Evolutionary conservation across 163 green algal genomes (phyloP).

Genomic region (Coccomyxa subellipsoidea): DNA sequence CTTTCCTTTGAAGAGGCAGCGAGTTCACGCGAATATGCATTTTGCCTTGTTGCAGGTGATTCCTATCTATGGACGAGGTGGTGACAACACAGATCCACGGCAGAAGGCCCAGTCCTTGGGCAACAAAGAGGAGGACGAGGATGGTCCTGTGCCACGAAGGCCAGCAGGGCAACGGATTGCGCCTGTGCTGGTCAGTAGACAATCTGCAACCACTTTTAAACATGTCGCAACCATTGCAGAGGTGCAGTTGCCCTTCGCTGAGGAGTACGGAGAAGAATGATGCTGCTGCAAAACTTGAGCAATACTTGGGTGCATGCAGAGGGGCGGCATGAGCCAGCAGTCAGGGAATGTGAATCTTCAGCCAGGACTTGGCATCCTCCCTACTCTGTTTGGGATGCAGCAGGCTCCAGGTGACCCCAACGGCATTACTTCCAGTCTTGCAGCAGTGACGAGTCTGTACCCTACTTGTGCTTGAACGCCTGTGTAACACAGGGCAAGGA

Average conservation of each 20-base stretch:
- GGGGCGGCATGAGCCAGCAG: constrained; percentile 9
- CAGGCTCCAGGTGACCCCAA: constrained; percentile 37
- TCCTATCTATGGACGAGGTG: constrained; percentile 82
- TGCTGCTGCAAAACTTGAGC: too few relatives aligned
- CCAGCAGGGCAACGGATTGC: constrained; percentile 63
- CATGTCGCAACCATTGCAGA: too few relatives aligned
- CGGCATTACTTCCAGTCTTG: too few relatives aligned
- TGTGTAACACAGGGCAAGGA: constrained; percentile 13
- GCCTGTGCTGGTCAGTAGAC: constrained; percentile 44
- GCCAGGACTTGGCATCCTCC: constrained; percentile 65
- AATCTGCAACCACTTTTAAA: too few relatives aligned
- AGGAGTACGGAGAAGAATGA: too few relatives aligned
- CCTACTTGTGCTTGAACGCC: too few relatives aligned
- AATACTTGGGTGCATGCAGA: too few relatives aligned
- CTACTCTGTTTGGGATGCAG: constrained; percentile 79
- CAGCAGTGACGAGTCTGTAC: too few relatives aligned
- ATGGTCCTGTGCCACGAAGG: constrained; percentile 37
- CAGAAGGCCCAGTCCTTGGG: not conserved
- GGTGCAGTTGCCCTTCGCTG: too few relatives aligned
- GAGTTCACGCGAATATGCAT: not conserved
- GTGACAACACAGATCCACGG: constrained; percentile 52
- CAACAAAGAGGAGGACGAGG: constrained; percentile 21
- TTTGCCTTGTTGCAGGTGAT: constrained; percentile 57
- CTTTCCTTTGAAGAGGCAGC: not conserved
- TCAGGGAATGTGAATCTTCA: constrained; percentile 35